Evolutionary conservation across 768 basidiomycete species (phyloP).

Genomic region (Pleurotus salmoneostramineus): DNA sequence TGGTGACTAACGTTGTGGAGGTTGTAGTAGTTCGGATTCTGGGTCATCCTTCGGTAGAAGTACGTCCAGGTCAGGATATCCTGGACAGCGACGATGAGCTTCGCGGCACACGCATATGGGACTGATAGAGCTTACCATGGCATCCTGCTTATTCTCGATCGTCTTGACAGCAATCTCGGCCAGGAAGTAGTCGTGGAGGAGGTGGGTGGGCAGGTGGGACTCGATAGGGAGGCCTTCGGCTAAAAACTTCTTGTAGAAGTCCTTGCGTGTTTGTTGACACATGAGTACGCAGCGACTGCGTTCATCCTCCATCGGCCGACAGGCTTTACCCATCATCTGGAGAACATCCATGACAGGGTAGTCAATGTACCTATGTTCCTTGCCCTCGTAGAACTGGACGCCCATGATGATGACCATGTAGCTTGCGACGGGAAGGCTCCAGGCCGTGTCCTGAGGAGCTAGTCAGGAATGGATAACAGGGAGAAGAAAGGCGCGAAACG

Average conservation of each 20-base stretch:
- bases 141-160: slow-evolving; percentile 98
- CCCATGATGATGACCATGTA: slow-evolving; percentile 99
- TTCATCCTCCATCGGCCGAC: slow-evolving; percentile 84
- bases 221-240: slow-evolving; percentile 97
- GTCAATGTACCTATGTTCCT: slow-evolving; percentile 96
- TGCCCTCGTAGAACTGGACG: slow-evolving; percentile 95
- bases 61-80: slow-evolving; percentile 99
- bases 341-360: slow-evolving; percentile 98
- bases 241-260: slow-evolving; percentile 99
- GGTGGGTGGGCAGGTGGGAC: slow-evolving; percentile 85
- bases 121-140: slow-evolving; percentile 54
- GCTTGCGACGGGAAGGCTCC: slow-evolving; percentile 90
- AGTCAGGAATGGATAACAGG: neutral
- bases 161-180: slow-evolving; percentile 98
- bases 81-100: slow-evolving; percentile 25
- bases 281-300: slow-evolving; percentile 93
- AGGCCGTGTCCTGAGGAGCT: slow-evolving; percentile 78
- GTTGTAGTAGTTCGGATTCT: slow-evolving; percentile 96
- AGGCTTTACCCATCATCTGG: slow-evolving; percentile 99
- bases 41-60: slow-evolving; percentile 96
- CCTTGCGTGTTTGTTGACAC: slow-evolving; percentile 97
- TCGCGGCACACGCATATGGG: neutral
- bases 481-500: slow-evolving; percentile 14
- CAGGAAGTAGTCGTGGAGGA: slow-evolving; percentile 95
- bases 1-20: slow-evolving; percentile 94